A percentile compares a stretch with the other conserved stretches of the same genome.
phyloP scores from a whole-genome alignment of 2,329 filamentous ascomycete species.

The Apiospora arundinis region DNA sequence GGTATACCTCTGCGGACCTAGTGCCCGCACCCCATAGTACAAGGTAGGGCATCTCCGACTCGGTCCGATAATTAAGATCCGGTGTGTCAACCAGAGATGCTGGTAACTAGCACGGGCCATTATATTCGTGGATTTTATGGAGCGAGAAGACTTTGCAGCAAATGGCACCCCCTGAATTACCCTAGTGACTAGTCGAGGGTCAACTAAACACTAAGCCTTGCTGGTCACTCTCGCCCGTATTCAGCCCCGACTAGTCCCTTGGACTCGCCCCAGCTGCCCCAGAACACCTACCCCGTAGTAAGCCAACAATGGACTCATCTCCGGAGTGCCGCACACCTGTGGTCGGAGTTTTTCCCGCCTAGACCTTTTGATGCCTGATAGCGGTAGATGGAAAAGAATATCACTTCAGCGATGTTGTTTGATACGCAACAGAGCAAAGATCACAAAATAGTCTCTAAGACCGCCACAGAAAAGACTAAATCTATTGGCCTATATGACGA shows the following conservation, averaged over 20 bases:
- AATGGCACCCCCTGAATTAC: not conserved
- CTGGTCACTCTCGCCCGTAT: not conserved
- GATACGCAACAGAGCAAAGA: not conserved
- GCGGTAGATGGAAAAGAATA: not conserved
- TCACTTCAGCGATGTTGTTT: not conserved
- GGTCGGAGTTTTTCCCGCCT: not conserved
- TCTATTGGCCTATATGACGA: not conserved
- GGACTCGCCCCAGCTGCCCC: not conserved
- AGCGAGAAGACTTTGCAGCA: not conserved
- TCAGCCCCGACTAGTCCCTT: not conserved
- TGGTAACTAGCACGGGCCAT: not conserved
- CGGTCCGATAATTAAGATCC: not conserved
- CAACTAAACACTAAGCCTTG: constrained; percentile 13
- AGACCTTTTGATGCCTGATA: not conserved
- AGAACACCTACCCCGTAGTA: constrained; percentile 4
- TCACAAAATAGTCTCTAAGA: not conserved
- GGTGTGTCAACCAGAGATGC: not conserved
- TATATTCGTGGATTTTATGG: not conserved
- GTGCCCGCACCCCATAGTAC: not conserved
- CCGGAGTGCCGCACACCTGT: not conserved
- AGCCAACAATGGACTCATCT: constrained; percentile 3
- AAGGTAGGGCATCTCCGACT: not conserved
- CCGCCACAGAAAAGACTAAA: too few species aligned
- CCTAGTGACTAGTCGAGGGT: not conserved
- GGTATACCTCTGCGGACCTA: not conserved